phyloP scores from a whole-genome alignment of 352 stramenopile species.

The Globisporangium uncinulatum region DNA sequence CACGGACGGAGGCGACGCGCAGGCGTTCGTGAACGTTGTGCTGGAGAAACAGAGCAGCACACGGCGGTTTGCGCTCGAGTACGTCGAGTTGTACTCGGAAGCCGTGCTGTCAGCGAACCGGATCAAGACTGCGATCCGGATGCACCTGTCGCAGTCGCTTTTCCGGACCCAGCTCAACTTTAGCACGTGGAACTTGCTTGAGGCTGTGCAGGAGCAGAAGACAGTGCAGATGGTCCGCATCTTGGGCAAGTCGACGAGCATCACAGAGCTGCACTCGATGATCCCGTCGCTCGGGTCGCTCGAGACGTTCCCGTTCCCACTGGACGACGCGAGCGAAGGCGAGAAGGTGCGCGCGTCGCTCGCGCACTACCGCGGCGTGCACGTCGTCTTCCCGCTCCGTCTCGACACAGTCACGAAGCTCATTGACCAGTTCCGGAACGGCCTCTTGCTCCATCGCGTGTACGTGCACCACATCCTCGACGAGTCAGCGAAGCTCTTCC shows the following conservation, averaged over 20 bases:
- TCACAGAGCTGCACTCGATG: constrained; percentile 77
- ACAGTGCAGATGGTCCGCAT: constrained; percentile 85
- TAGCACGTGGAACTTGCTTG: constrained; percentile 79
- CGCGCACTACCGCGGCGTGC: constrained; percentile 64
- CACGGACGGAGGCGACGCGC: constrained; percentile 28
- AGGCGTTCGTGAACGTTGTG: constrained; percentile 56
- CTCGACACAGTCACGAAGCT: constrained; percentile 76
- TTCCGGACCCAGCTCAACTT: constrained; percentile 84
- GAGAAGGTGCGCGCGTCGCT: constrained; percentile 59
- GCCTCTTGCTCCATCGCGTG: constrained; percentile 70
- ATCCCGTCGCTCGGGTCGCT: constrained; percentile 68
- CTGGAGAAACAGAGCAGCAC: constrained; percentile 34
- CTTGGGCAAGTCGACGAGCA: constrained; percentile 77
- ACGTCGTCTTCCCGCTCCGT: constrained; percentile 65
- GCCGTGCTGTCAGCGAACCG: constrained; percentile 71
- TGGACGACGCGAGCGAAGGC: constrained; percentile 45
- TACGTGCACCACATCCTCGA: constrained; percentile 77
- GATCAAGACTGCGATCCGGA: constrained; percentile 73
- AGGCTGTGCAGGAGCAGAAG: constrained; percentile 76
- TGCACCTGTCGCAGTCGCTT: constrained; percentile 66
- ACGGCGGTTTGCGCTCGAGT: constrained; percentile 48
- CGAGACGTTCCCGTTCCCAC: constrained; percentile 43
- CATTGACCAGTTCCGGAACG: constrained; percentile 82
- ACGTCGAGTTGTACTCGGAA: constrained; percentile 77
- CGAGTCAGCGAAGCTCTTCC: constrained; percentile 54